Base-by-base conservation (phyloP, 345 rosid species). In the Mercurialis annua region DNA sequence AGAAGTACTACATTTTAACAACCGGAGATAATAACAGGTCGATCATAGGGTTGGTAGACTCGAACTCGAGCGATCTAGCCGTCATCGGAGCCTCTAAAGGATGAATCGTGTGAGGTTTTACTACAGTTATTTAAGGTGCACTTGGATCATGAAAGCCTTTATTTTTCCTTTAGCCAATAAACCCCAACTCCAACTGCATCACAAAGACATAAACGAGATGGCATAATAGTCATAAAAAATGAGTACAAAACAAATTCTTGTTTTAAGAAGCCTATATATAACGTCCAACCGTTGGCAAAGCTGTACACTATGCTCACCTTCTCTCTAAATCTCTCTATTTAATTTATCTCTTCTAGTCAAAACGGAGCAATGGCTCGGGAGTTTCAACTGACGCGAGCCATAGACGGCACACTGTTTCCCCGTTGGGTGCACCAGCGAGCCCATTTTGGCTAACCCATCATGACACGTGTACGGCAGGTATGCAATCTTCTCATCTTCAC, bases 401-500 rank as follows among this genome's bases (percentile, higher is more conserved):
- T 4, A 10, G 27, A 50, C 7, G 24, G 16, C 3, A 5, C 1
- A 46, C 18, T 46, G 49, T 46, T 46, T 46, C 1, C 12, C 17
- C 49, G 12, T 0, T 12, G 33, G 3, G 58, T 6, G 34, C 58
- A 26, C 58, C 33, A 18, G n/a, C n/a, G n/a, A n/a, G 1, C 14
- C 12, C 12, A 5, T 3, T 15, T 23, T 0, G 58, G 15, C 10
- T 12, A 7, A 48, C 16, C 16, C 23, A 57, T 56, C 55, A 44
- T 20, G 71, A 44, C 63, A 56, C 71, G 63, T 67, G 55, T 57
- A 56, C 7, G 42, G 2, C 18, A 55, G 62, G 62, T 34, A 27
- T 30, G 59, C 12, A 7, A 38, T 66, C 56, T 49, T 29, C n/a
- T 26, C 11, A 12, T 21, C 20, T 5, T 26, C 23, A 3, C 43